A percentile compares a stretch with the other conserved stretches of the same genome.
These are phyloP conservation scores for Gossypium ekmanianum DNA, from an alignment of 345 rosid species.

Conservation along the genomic window DNA sequence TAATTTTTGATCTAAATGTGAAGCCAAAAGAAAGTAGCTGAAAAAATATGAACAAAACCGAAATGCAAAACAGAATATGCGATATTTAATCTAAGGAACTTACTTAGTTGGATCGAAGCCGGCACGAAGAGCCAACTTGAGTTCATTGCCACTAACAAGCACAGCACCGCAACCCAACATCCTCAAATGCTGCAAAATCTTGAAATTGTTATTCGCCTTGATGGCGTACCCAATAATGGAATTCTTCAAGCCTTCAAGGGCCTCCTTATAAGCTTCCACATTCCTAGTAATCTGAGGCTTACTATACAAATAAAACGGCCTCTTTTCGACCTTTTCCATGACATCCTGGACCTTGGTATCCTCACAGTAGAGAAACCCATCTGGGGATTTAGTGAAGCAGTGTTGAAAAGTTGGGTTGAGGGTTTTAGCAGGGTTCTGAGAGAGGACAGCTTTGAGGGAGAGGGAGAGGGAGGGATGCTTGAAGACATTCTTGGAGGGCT, in stretches of 20 bases:
- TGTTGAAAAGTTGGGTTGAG: slow-evolving; percentile 41
- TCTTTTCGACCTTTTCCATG: slow-evolving; percentile 70
- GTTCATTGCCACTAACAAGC: slow-evolving; percentile 93
- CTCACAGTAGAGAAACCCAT: slow-evolving; percentile 89
- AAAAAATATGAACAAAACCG: not conserved
- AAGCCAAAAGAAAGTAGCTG: not conserved
- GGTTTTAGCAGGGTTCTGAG: slow-evolving; percentile 44
- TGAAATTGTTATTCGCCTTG: slow-evolving; percentile 83
- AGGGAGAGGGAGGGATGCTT: slow-evolving; percentile 35
- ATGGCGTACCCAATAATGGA: slow-evolving; percentile 88
- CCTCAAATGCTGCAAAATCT: slow-evolving; percentile 94
- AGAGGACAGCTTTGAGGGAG: slow-evolving; percentile 51
- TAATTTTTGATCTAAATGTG: not conserved
- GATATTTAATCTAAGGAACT: not conserved
- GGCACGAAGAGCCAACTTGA: slow-evolving; percentile 77
- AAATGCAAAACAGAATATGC: not conserved
- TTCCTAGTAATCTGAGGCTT: slow-evolving; percentile 88
- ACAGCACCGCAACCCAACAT: slow-evolving; percentile 92
- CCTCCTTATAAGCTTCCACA: slow-evolving; percentile 70
- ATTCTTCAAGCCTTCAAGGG: slow-evolving; percentile 54
- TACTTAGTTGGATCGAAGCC: slow-evolving; percentile 93
- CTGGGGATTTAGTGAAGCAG: slow-evolving; percentile 71
- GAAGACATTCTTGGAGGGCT: slow-evolving; percentile 21
- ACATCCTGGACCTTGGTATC: slow-evolving; percentile 71
- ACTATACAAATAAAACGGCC: slow-evolving; percentile 88